Base-by-base conservation (phyloP, 1,284 basidiomycete genomes). In the Tilletia caries region DNA sequence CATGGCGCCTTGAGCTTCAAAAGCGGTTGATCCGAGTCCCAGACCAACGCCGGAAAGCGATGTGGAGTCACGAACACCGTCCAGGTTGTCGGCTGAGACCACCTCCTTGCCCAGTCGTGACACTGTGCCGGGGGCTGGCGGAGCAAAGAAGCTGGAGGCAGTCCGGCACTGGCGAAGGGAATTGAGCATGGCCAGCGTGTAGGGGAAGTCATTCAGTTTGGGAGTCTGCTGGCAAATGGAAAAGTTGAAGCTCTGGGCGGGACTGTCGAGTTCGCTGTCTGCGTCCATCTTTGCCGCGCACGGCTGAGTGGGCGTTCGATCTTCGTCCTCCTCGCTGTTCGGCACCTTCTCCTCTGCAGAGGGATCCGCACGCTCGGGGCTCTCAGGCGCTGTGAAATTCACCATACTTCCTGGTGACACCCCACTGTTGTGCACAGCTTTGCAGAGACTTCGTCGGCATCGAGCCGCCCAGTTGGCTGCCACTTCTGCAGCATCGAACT, bases 401-500 rank as follows among this genome's bases (percentile, higher is more conserved):
- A 62, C 29, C 10, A 62, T 13, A 29, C 58, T 62, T 33, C 58
- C 58, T 13, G 58, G 58, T 20, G 58, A 62, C 20, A 62, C 29
- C 4, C 58, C 58, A 29, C 58, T 62, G 18, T 62, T 62, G 58
- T 62, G 32, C 8, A 37, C 58, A 4, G 58, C 58, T 23, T 62
- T 62, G 58, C 58, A 62, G 29, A 62, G 58, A 29, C 58, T 62
- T 4, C 58, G 58, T n/a, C 58, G 29, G n/a, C 58, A 62, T 2
- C 58, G 29, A 18, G 58, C 58, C 32, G 58, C 58, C 58, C 58
- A 62, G 1, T 33, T 33, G 15, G 58, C 58, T 62, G 58, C 58
- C 1, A 62, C 58, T 23, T 62, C 58, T 6, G 58, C 58, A 13
- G 58, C 58, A 34, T 62, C 58, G 29, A 62, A 37, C n/a, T 62